Base-by-base conservation (phyloP, 1,284 basidiomycete species). In the Marasmius oreades region DNA sequence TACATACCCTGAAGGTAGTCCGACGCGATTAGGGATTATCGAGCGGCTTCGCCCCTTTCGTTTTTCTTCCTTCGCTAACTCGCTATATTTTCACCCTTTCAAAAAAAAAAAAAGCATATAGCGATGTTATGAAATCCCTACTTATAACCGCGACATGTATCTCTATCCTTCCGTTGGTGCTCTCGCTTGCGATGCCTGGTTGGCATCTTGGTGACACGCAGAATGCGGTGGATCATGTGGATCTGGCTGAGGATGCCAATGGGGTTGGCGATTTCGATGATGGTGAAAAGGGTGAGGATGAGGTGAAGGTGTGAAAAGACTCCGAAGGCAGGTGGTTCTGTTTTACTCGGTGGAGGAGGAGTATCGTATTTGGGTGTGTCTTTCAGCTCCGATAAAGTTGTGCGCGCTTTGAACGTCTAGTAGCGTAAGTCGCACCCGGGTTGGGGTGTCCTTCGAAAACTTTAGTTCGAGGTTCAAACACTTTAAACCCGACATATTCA, bases 21-120 rank as follows among this genome's bases (percentile, higher is more conserved):
- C 83, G 6, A 73, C 82, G 42, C 76, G 85, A 23, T 71, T 80
- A 55, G 85, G 85, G 55, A 84, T 82, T 31, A 84, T 86, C 55
- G 60, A 12, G 5, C 18, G 20, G 23, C 45, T 23, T 24, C 36
- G n/a, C 46, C 6, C 14, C 47, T 14, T 16, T 28, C 6, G 37
- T 36, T 10, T 33, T 60, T 16, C 23, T 10, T 43, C 1, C 26
- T 36, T 3, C 5, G 18, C 31, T 50, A 31, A 31, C 47, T 16
- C 24, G 47, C n/a, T n/a, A n/a, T 5, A 8, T 42, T 48, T 23
- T n/a, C 28, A 10, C 4, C 28, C 28, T 31, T 31, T 31, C 10
- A 31, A 5, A 31, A 34, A 20, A 55, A 31, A 5, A 31, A 34
- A 20, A 55, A 78, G 81, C 80, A 1, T 83, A 82, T 66, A 70